Base-by-base conservation (phyloP, 2,329 filamentous ascomycete genomes). In the Botryosphaeria dothidea region DNA sequence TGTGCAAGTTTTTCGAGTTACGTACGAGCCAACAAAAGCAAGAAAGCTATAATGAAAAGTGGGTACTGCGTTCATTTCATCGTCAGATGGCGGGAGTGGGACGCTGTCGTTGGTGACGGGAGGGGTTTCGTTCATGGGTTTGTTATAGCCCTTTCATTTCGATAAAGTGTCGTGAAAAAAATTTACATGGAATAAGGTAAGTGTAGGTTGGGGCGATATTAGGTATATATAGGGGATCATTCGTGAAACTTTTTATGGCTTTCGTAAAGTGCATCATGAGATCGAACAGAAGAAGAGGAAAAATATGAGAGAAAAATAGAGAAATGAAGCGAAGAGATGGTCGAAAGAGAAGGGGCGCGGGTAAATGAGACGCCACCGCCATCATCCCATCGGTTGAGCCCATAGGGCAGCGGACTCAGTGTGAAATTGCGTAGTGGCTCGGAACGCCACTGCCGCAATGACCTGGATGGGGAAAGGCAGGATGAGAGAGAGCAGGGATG, bases 401-500 rank as follows among this genome's bases (percentile, higher is more conserved):
- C 25, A 17, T 27, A 27, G 23, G 52, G 52, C 52, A 57, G 15
- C 27, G 13, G 23, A 34, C 11, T 9, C 19, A 17, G 13, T 25
- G 56, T 21, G 41, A 31, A 46, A 36, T 60, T 60, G 41, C 56
- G 56, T 45, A 60, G 38, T 36, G 27, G 56, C 27, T 34, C 27
- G 56, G 25, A 60, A 58, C 54, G 38, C 54, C 54, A 58, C 54
- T 58, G 54, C 54, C 36, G 54, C 38, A 60, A 21, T 23, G 56
- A 46, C 56, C 56, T 17, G 3, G 36, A 43, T 43, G 36, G 13
- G 9, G 54, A 38, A 58, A 41, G n/a, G 54, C 13, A 38, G 51
- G 51, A 54, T 36, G 51, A 21, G 31, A 38, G 19, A 17, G 17
- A 34, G 8, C 36, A 58, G 36, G 54, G 54, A 19, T 58, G 36